Evolutionary conservation across 495 filamentous ascomycete species (phyloP).

Genomic region (Barbatosphaeria neglecta): DNA sequence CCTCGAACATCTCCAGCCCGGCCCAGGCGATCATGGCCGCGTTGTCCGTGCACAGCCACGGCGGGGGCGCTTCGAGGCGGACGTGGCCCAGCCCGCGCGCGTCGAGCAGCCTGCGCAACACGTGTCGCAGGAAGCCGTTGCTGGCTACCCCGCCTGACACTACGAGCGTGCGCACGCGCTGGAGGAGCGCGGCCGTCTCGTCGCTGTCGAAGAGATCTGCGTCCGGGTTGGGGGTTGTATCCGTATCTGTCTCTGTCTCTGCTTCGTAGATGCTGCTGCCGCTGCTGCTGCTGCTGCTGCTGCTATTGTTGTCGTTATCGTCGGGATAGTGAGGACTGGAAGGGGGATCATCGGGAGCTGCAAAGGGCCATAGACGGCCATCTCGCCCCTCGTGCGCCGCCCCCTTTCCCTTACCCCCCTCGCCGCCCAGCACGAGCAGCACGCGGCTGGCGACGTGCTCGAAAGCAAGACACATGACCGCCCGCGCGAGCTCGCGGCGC

Average conservation of each 20-base stretch:
- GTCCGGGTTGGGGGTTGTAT: no score
- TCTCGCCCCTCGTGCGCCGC: not conserved
- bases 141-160: constrained; percentile 83
- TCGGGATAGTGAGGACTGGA: no score
- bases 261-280: no score
- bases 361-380: no score
- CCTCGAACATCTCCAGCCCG: constrained; percentile 82
- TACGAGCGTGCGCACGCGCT: constrained; percentile 54
- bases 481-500: constrained; percentile 51
- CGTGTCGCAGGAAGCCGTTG: constrained; percentile 61
- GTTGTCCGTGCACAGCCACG: constrained; percentile 77
- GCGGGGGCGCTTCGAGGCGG: constrained; percentile 60
- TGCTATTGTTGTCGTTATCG: no score
- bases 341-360: no score
- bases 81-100: constrained; percentile 50
- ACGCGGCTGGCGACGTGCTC: constrained; percentile 73
- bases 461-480: constrained; percentile 68
- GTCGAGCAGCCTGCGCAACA: constrained; percentile 53
- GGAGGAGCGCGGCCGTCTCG: no score
- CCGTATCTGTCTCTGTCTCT: no score
- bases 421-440: constrained; percentile 45
- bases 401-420: not conserved
- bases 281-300: constrained; percentile 1
- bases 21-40: constrained; percentile 98
- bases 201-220: no score